phyloP scores from a whole-genome alignment of 176 grass and related monocot genomes.

The Phyllostachys edulis region DNA sequence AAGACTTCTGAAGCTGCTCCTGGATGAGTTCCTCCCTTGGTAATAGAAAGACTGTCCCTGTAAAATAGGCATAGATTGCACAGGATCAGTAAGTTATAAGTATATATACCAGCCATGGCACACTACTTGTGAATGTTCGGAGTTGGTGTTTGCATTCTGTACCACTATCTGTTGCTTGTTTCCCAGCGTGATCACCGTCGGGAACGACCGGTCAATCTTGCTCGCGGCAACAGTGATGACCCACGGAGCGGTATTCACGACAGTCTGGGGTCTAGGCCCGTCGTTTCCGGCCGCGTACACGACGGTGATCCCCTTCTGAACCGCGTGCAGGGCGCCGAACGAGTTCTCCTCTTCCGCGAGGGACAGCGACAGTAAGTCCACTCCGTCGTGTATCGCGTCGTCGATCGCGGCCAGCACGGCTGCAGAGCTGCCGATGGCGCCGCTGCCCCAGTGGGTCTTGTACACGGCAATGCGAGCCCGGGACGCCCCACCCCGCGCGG shows the following conservation, averaged over 20 bases:
- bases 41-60: constrained; percentile 40
- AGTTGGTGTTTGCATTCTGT: neutral
- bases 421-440: neutral
- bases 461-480: constrained; percentile 23
- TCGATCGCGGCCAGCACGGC: constrained; percentile 38
- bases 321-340: constrained; percentile 25
- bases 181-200: constrained; percentile 26
- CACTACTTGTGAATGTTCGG: neutral
- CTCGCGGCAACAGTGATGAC: constrained; percentile 37
- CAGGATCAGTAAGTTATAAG: too few species aligned
- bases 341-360: neutral
- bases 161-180: constrained; percentile 33
- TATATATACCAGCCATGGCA: too few species aligned
- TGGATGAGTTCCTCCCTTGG: neutral
- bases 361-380: constrained; percentile 30
- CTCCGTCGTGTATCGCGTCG: constrained; percentile 33
- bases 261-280: neutral
- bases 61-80: too few species aligned
- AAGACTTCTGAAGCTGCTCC: neutral
- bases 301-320: constrained; percentile 33
- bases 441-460: neutral
- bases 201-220: constrained; percentile 35
- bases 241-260: constrained; percentile 16
- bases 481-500: constrained; percentile 16
- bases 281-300: neutral